Evolutionary conservation across 768 basidiomycete species (phyloP), one percentile per base, ranked within the genome.

Genomic region (Tricholoma matsutake): DNA sequence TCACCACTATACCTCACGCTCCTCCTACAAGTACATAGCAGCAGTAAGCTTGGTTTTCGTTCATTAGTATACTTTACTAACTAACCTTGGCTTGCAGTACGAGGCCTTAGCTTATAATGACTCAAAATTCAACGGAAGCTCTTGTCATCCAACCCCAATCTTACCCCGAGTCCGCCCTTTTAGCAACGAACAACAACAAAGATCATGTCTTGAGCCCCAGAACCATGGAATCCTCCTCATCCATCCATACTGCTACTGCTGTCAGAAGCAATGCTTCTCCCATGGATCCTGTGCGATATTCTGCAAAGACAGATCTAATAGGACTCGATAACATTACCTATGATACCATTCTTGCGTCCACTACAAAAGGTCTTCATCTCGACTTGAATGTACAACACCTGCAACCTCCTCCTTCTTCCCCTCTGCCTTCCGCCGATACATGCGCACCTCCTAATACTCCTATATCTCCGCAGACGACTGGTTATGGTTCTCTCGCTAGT

Each of bases 261-360:
- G 29, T 10, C 18, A 9, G 18, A 18, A 41, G 18, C 39, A 57
- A 9, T 31, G 28, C 34, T 39, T 32, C 41, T 2, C 43, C 39
- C n/a, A 18, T 11, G 7, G 37, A 31, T 7, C 14, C 5, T 3
- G 11, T 32, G 2, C 41, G 6, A n/a, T n/a, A 28, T 14, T 3
- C 18, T 13, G 54, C 67, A 39, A 22, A 52, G 29, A 61, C 63
- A 1, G 68, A 70, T 45, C 56, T 66, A 25, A 3, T 25, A 28
- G 57, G 66, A 13, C 60, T 70, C 28, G 54, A 69, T 56, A 63
- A 65, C 39, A 45, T 69, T 22, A 70, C 68, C 9, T 70, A 70
- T 51, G 68, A 69, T 59, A 64, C 61, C 4, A 69, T 70, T 39
- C 61, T 70, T 53, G 68, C 64, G 29, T 66, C 68, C 2, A 64